Percentiles rank a stretch among this genome's conserved stretches.
Evolutionary conservation across 225 moss, liverwort and hornwort genomes (phyloP).

Genomic region (Polytrichum formosum): DNA sequence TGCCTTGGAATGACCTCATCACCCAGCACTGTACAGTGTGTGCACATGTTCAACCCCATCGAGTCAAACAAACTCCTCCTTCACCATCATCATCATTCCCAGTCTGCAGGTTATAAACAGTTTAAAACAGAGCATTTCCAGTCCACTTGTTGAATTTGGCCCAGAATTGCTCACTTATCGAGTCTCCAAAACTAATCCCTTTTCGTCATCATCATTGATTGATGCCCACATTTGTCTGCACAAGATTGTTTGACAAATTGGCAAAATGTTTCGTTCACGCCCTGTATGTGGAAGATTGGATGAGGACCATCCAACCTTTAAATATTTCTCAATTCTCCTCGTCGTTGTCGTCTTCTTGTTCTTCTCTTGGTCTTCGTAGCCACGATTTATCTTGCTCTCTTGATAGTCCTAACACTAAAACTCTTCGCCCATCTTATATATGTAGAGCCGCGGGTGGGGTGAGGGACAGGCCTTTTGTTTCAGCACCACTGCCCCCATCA

Average conservation of each 20-base stretch:
- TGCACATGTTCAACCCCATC: conserved; percentile 26
- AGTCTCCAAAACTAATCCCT: conserved; percentile 8
- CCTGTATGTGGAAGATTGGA: no score
- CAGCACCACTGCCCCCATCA: conserved; percentile 47
- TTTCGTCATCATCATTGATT: conserved; percentile 26
- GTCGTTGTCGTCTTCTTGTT: neutral
- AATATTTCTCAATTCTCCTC: neutral
- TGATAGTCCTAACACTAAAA: conserved; percentile 14
- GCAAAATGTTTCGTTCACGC: no score
- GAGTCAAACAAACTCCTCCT: neutral
- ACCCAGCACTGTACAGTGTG: conserved; percentile 48
- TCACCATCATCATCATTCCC: conserved; percentile 11
- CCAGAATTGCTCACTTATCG: no score
- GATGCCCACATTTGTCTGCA: no score
- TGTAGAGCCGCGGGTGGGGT: conserved; percentile 35
- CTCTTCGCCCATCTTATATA: conserved; percentile 13
- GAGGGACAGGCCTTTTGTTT: conserved; percentile 36
- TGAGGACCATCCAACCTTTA: no score
- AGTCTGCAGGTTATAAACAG: conserved; percentile 37
- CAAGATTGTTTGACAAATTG: no score
- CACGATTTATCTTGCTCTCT: neutral
- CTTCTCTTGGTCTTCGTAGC: neutral
- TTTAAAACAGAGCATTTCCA: neutral
- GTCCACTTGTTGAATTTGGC: no score
- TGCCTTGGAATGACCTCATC: conserved; percentile 21